These are phyloP conservation scores for Tetracentron sinense DNA, from an alignment of 164 flowering plant genomes.

Conservation along the genomic window DNA sequence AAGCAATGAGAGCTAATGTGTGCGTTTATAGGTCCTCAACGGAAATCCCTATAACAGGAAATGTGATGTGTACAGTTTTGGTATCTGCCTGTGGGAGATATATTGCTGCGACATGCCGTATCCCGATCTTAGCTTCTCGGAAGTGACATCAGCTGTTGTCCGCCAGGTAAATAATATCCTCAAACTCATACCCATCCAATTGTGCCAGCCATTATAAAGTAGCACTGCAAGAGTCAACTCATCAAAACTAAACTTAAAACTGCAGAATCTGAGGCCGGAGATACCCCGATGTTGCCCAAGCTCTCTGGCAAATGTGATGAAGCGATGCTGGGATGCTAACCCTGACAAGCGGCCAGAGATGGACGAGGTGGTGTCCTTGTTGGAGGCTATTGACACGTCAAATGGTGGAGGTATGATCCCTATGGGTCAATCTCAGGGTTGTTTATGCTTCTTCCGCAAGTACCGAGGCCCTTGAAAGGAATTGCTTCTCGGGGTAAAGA, in stretches of 20 bases:
- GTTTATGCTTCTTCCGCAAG: conserved; percentile 76
- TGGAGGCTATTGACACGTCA: conserved; percentile 84
- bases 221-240: neutral
- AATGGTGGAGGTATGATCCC: conserved; percentile 97
- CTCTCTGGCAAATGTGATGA: too few relatives aligned
- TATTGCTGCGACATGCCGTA: conserved; percentile 99
- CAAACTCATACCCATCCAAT: neutral
- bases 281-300: conserved; percentile 92
- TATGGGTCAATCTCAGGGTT: conserved; percentile 62
- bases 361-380: conserved; percentile 85
- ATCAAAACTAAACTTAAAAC: conserved; percentile 8
- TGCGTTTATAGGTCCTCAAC: conserved; percentile 70
- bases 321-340: too few relatives aligned
- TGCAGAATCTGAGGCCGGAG: conserved; percentile 90
- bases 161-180: conserved; percentile 55
- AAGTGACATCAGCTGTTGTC: conserved; percentile 89
- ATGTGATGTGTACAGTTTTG: conserved; percentile 97
- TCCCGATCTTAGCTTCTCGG: too few relatives aligned
- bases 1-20: conserved; percentile 7
- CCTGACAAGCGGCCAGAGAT: conserved; percentile 94
- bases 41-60: conserved; percentile 91
- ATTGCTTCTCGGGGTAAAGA: neutral
- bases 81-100: conserved; percentile 95
- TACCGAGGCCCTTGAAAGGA: conserved; percentile 67
- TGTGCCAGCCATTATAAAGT: neutral